phyloP scores from a whole-genome alignment of 768 basidiomycete species.

The Cystofilobasidium capitatum region DNA sequence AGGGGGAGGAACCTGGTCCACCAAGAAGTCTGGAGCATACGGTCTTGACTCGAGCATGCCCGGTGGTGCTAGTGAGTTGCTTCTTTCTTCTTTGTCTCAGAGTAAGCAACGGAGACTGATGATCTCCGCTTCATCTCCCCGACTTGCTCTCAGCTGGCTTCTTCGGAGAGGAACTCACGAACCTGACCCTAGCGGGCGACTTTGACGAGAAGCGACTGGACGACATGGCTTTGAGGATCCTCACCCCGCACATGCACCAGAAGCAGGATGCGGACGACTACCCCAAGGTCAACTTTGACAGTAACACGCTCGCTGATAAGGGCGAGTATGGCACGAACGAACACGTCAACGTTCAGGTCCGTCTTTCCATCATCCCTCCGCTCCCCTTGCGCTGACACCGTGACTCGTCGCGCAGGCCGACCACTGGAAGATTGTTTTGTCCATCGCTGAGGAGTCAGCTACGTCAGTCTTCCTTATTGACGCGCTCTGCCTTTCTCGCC shows the following conservation, averaged over 20 bases:
- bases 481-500: not conserved
- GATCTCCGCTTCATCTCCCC: no score
- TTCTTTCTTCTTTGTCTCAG: no score
- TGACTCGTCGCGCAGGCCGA: conserved; percentile 48
- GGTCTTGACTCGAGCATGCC: conserved; percentile 19
- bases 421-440: conserved; percentile 16
- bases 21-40: not conserved
- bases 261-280: conserved; percentile 49
- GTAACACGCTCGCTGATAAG: conserved; percentile 35
- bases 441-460: conserved; percentile 18
- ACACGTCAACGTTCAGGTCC: conserved; percentile 51
- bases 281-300: conserved; percentile 63
- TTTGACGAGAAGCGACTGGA: conserved; percentile 4
- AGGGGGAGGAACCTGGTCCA: conserved; percentile 21
- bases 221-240: conserved; percentile 56
- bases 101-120: no score
- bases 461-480: not conserved
- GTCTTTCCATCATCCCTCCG: conserved; percentile 43
- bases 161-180: conserved; percentile 12
- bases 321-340: conserved; percentile 32
- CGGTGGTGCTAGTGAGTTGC: no score
- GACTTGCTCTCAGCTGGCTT: no score
- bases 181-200: not conserved
- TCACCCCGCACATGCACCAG: conserved; percentile 49
- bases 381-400: not conserved